Base-by-base conservation (phyloP, 2,329 filamentous ascomycete genomes). In the Fusarium cyanostomum region DNA sequence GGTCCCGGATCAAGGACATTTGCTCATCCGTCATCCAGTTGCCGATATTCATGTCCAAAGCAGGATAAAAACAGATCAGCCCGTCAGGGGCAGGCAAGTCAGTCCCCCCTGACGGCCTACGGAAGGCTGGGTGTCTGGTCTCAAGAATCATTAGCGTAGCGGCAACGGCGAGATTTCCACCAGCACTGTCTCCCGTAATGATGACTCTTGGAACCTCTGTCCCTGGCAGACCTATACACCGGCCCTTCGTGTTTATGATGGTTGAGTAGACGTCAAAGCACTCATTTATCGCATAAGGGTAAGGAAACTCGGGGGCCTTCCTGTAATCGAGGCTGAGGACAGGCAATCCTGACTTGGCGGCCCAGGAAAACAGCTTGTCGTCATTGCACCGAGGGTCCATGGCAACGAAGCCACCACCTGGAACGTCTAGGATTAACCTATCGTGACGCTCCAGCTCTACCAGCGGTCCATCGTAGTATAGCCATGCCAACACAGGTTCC, bases 11-110 rank as follows among this genome's bases (percentile, higher is more conserved):
- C 59, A 99, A 80, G 0, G 92, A 88, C 92, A 98, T 96, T 74
- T 99, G 94, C 75, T 98, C 94, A 70, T 98, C 94, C 1, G 92
- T 94, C 94, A 99, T 98, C 95, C 95, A 99, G 75, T 94, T 97
- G 33, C 92, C 92, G 66, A 98, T 98, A 71, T 96, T 97, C 91
- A 98, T 93, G 71, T 98, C 95, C 57, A 99, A 80, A 0, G 90
- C 89, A 1, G 95, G 95, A 71, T 99, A 99, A 56, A 96, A 88
- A 44, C 97, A 82, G 1, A 98, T 83, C 8, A 98, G 77, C 0
- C 93, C 94, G 49, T 91, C 90, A 0, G 95, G 95, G 0, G 85
- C 74, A 1, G 93, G 90, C 7, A 97, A 81, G 3, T 87, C 80
- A 16, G 79, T 79, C 62, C 87, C 57, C 2, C 66, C 59, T 11